phyloP scores from a whole-genome alignment of 768 basidiomycete genomes.

The Russula olivacea region DNA sequence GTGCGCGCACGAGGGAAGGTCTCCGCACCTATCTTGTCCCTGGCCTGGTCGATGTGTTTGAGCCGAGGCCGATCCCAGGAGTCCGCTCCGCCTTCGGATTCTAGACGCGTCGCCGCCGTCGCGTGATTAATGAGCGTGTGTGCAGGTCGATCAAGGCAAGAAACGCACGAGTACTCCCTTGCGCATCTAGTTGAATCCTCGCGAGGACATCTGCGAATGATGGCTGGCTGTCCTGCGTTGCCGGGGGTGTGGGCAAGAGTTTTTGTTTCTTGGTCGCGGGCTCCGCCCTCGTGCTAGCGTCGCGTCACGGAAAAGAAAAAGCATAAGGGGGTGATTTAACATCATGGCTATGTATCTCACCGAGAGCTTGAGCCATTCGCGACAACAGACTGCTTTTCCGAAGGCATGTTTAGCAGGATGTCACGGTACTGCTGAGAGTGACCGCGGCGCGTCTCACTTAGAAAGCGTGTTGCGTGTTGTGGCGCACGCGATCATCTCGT shows the following conservation, averaged over 20 bases:
- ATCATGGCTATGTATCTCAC: background rate
- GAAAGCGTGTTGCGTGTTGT: background rate
- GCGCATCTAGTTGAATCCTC: conserved; percentile 33
- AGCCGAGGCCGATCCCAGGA: conserved; percentile 64
- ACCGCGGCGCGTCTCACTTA: conserved; percentile 1
- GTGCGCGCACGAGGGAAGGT: background rate
- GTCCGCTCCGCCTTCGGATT: conserved; percentile 72
- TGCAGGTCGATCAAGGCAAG: background rate
- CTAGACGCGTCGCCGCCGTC: conserved; percentile 39
- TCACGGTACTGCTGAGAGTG: background rate
- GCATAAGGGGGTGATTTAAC: background rate
- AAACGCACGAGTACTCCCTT: conserved; percentile 23
- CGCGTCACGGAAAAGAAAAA: conserved; percentile 8
- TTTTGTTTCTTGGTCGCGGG: conserved; percentile 34
- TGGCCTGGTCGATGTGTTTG: conserved; percentile 48
- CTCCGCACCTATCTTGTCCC: conserved; percentile 62
- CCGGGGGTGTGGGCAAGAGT: conserved; percentile 25
- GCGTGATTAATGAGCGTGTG: background rate
- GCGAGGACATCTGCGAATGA: conserved; percentile 40
- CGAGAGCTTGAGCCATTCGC: background rate
- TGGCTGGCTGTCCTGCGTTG: conserved; percentile 27
- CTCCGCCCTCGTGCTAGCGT: conserved; percentile 16
- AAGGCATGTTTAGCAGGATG: background rate
- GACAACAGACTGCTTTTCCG: background rate
- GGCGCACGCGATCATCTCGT: too few species aligned